Percentiles rank a stretch among this genome's conserved stretches.
Evolutionary conservation across 1,139 yeast genomes (phyloP).

Genomic region (Pneumocystis oryctolagi): DNA sequence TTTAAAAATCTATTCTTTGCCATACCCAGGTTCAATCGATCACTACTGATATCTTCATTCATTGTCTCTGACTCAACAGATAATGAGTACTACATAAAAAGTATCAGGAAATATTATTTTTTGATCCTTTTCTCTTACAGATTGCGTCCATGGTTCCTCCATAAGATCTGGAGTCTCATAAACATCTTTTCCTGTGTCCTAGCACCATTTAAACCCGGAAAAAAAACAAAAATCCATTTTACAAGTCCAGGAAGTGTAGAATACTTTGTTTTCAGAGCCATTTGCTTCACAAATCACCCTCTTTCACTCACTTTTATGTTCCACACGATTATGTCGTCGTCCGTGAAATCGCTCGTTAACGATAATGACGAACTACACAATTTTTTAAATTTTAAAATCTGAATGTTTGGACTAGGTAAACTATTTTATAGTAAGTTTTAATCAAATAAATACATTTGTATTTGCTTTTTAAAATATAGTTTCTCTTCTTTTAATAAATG

Average conservation of each 20-base stretch:
- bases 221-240: not conserved
- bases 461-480: slow-evolving; percentile 9
- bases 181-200: not conserved
- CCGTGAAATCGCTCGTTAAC: not conserved
- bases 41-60: not conserved
- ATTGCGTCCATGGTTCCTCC: not conserved
- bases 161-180: slow-evolving; percentile 1
- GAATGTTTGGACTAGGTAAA: slow-evolving; percentile 59
- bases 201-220: not conserved
- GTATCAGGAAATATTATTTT: not conserved
- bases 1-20: not conserved
- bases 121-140: not conserved
- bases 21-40: not conserved
- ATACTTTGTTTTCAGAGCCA: not conserved
- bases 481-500: slow-evolving; percentile 49
- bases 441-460: not conserved
- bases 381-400: not conserved
- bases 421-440: slow-evolving; percentile 39
- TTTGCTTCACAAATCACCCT: slow-evolving; percentile 7
- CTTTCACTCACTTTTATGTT: slow-evolving; percentile 5
- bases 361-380: not conserved
- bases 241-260: not conserved
- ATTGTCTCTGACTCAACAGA: not conserved
- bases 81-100: not conserved
- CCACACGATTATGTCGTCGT: not conserved